Evolutionary conservation across 2,329 filamentous ascomycete species (phyloP).

Genomic region (Westerdykella aurantiaca): DNA sequence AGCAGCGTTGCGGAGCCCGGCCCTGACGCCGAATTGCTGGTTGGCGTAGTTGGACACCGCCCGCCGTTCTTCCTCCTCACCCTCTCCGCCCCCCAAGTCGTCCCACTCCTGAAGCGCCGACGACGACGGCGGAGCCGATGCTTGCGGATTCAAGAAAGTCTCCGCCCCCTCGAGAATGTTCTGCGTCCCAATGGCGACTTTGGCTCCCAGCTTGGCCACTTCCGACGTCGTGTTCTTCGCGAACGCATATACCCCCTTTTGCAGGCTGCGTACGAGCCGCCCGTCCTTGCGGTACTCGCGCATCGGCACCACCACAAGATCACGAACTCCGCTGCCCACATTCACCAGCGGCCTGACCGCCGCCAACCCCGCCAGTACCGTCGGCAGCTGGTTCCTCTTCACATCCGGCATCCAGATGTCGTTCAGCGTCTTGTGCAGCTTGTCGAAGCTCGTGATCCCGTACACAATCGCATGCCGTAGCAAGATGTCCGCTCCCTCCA

Average conservation of each 20-base stretch:
- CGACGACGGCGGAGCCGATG: slow-evolving; percentile 13
- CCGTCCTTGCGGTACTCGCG: slow-evolving; percentile 92
- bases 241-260: slow-evolving; percentile 85
- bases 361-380: slow-evolving; percentile 80
- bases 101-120: slow-evolving; percentile 39
- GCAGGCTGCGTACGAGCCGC: slow-evolving; percentile 81
- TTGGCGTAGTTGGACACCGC: slow-evolving; percentile 89
- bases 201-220: slow-evolving; percentile 88
- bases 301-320: slow-evolving; percentile 84
- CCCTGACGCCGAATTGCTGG: slow-evolving; percentile 81
- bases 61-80: slow-evolving; percentile 64
- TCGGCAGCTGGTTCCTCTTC: slow-evolving; percentile 78
- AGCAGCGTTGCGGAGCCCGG: slow-evolving; percentile 79
- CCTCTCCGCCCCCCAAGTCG: slow-evolving; percentile 54
- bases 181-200: slow-evolving; percentile 89
- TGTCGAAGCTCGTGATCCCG: slow-evolving; percentile 84
- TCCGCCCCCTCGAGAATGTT: slow-evolving; percentile 88
- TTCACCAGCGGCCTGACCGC: slow-evolving; percentile 88
- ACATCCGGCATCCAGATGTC: slow-evolving; percentile 97
- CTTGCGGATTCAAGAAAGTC: slow-evolving; percentile 56
- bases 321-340: slow-evolving; percentile 77
- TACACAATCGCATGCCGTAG: slow-evolving; percentile 89
- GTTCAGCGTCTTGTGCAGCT: slow-evolving; percentile 82
- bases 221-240: slow-evolving; percentile 91
- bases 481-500: slow-evolving; percentile 82